phyloP scores from a whole-genome alignment of 352 stramenopile species.

The Pythium aquatile region DNA sequence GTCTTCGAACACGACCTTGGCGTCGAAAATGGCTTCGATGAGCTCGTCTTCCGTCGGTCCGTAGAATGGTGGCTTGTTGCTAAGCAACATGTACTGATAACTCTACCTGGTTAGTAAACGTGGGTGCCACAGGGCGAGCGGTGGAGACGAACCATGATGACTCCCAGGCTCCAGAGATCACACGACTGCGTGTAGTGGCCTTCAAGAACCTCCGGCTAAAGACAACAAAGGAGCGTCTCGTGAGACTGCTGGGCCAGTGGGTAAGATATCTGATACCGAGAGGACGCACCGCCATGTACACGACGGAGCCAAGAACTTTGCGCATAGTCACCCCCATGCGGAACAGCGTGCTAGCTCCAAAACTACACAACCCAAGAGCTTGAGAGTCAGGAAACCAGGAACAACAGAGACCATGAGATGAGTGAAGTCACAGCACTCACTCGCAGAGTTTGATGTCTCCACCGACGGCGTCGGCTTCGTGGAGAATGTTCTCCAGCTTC shows the following conservation, averaged over 20 bases:
- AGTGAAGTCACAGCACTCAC: conserved; percentile 30
- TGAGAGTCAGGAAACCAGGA: background rate
- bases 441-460: conserved; percentile 80
- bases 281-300: conserved; percentile 78
- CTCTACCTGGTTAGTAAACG: too few relatives aligned
- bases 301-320: conserved; percentile 73
- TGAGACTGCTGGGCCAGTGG: background rate
- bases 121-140: too few relatives aligned
- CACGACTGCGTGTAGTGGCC: conserved; percentile 73
- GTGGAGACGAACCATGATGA: conserved; percentile 63
- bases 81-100: conserved; percentile 76
- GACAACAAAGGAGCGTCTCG: background rate
- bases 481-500: conserved; percentile 83
- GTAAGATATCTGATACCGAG: background rate
- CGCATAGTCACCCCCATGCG: conserved; percentile 75
- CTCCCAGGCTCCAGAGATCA: conserved; percentile 80
- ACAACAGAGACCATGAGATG: too few relatives aligned
- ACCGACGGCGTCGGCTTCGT: conserved; percentile 49
- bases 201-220: conserved; percentile 61
- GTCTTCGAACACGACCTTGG: conserved; percentile 50
- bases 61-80: conserved; percentile 71
- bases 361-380: conserved; percentile 30
- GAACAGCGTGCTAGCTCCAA: conserved; percentile 78
- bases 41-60: conserved; percentile 67
- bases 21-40: conserved; percentile 72